Evolutionary conservation across 148 eudicot genomes (phyloP).

Genomic region (Vaccinium corymbosum): DNA sequence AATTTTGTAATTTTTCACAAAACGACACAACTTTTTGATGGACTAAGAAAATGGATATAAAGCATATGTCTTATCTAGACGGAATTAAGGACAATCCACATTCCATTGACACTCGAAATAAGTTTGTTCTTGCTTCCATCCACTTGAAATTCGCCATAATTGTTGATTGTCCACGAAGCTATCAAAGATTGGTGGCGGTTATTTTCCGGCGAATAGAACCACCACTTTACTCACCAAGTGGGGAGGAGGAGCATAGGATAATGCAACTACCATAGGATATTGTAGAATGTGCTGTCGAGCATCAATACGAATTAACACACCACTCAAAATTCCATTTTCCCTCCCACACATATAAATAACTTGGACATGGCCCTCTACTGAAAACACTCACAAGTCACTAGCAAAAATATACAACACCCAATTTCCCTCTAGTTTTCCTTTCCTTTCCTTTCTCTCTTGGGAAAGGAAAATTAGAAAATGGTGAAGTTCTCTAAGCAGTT

Average conservation of each 20-base stretch:
- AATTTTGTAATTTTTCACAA: too few species aligned
- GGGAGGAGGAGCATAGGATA: conserved; percentile 6
- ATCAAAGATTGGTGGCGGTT: neutral
- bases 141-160: neutral
- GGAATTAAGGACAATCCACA: too few species aligned
- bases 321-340: conserved; percentile 1
- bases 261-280: neutral
- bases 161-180: neutral
- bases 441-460: neutral
- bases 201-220: neutral
- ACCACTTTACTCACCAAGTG: neutral
- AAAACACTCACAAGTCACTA: neutral
- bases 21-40: too few species aligned
- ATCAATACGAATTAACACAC: neutral
- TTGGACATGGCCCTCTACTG: neutral
- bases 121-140: neutral
- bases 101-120: neutral
- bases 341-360: neutral
- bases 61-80: too few species aligned
- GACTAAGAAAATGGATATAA: too few species aligned
- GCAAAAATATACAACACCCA: neutral
- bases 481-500: conserved; percentile 46
- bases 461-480: neutral
- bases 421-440: neutral
- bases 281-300: conserved; percentile 10